phyloP scores from a whole-genome alignment of 2,329 filamentous ascomycete species.

The Alternaria viburni region DNA sequence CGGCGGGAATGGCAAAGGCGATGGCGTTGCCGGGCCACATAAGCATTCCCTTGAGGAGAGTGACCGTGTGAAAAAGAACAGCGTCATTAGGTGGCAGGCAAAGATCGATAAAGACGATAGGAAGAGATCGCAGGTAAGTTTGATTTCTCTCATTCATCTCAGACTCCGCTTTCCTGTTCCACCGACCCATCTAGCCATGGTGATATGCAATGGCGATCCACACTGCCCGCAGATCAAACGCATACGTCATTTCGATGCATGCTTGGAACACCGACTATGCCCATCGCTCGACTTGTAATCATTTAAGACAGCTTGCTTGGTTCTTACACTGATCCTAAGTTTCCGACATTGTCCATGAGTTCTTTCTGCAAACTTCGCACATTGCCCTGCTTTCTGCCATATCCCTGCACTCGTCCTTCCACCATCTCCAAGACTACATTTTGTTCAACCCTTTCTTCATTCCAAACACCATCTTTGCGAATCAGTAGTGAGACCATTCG shows the following conservation, averaged over 20 bases:
- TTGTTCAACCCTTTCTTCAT: neutral
- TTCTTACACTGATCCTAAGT: neutral
- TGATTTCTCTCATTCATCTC: neutral
- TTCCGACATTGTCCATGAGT: constrained; percentile 10
- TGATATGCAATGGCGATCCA: constrained; percentile 6
- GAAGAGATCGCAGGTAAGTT: constrained; percentile 59
- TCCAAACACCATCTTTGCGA: neutral
- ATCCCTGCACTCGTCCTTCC: neutral
- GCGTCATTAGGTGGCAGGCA: constrained; percentile 69
- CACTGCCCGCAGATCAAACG: neutral
- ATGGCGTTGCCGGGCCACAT: constrained; percentile 74
- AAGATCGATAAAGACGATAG: constrained; percentile 67
- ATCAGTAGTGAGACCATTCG: constrained; percentile 5
- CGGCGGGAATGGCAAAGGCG: constrained; percentile 73
- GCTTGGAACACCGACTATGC: neutral
- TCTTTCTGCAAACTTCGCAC: neutral
- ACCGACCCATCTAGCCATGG: neutral
- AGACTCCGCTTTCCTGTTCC: neutral
- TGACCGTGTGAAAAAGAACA: constrained; percentile 82
- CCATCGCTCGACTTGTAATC: constrained; percentile 2
- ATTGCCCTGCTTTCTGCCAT: neutral
- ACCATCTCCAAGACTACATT: neutral
- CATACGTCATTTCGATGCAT: constrained; percentile 23
- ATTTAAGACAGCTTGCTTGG: neutral
- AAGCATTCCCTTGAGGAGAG: constrained; percentile 75